Conservation (phyloP, 176 grass and related monocot genomes). For the Rhynchospora pubera region DNA sequence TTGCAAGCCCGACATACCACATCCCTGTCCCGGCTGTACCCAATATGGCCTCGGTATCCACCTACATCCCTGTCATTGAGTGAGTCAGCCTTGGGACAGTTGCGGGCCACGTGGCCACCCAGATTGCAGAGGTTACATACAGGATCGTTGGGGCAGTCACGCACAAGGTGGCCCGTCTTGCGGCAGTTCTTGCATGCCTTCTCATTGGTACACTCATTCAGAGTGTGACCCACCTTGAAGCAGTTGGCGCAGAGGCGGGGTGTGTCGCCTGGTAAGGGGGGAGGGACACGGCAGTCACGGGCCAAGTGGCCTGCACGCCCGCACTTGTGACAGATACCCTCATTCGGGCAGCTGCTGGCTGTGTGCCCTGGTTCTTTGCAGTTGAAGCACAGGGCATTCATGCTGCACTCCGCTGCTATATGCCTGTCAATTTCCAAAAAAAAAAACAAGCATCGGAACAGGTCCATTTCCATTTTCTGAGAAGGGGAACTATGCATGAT, state of each 20-base stretch:
- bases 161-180: constrained; percentile 88
- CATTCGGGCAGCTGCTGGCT: constrained; percentile 85
- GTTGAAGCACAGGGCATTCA: constrained; percentile 91
- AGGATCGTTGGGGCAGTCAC: constrained; percentile 88
- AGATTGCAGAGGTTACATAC: constrained; percentile 91
- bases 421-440: constrained; percentile 47
- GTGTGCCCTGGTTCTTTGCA: constrained; percentile 95
- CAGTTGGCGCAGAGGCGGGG: constrained; percentile 84
- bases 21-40: constrained; percentile 39
- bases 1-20: constrained; percentile 68
- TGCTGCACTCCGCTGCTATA: constrained; percentile 81
- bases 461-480: background rate
- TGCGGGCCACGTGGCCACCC: constrained; percentile 75
- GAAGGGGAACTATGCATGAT: background rate
- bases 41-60: constrained; percentile 25
- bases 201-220: constrained; percentile 88
- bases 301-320: constrained; percentile 86
- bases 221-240: constrained; percentile 87
- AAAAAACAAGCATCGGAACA: background rate
- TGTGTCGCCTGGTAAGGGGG: constrained; percentile 51
- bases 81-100: constrained; percentile 73
- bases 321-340: constrained; percentile 95
- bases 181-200: constrained; percentile 99
- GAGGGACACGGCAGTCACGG: constrained; percentile 69
- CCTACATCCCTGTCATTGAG: constrained; percentile 42